Evolutionary conservation across 768 basidiomycete species (phyloP), one percentile per base, ranked within the genome.

Genomic region (Phaffia australis): DNA sequence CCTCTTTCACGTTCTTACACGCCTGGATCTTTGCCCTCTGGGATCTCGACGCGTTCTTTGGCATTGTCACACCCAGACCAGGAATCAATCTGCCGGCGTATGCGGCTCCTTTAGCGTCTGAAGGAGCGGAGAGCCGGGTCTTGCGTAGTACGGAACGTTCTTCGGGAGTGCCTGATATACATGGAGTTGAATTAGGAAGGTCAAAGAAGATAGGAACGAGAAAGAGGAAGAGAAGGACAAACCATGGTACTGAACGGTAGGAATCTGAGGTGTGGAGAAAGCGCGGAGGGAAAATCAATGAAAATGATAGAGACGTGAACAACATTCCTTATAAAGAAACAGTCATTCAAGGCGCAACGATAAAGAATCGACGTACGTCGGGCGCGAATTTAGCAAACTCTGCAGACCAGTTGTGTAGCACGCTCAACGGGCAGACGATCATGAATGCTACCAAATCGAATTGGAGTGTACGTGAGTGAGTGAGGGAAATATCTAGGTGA

Each of bases 201-300:
- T 42, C 6, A 42, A 11, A 42, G 4, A 42, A 42, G 6, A 42
- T 42, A 42, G 35, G 35, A 11, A 42, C 11, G 11, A 11, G 11
- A 11, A 5, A 42, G 35, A 42, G 11, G 35, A 42, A 11, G 11
- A 42, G 35, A 42, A 42, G 11, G 35, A 42, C 35, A 42, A 80
- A 4, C 95, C 95, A 70, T 97, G 89, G 75, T 99, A 99, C 79
- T 90, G 85, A 69, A 89, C 83, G 0, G 91, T 84, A 7, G 91
- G 87, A 51, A 92, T 88, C 86, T 89, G 87, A 62, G n/a, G 32
- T 47, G 18, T 18, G 16, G 46, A 23, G 30, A 6, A 6, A 35
- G 50, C 1, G 47, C 19, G n/a, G 25, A 52, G n/a, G n/a, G 56
- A 25, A 47, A 18, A 48, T 16, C 23, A 19, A 62, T n/a, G 60